Evolutionary conservation across 306 rosid species (phyloP).

Genomic region (Lagenaria siceraria): DNA sequence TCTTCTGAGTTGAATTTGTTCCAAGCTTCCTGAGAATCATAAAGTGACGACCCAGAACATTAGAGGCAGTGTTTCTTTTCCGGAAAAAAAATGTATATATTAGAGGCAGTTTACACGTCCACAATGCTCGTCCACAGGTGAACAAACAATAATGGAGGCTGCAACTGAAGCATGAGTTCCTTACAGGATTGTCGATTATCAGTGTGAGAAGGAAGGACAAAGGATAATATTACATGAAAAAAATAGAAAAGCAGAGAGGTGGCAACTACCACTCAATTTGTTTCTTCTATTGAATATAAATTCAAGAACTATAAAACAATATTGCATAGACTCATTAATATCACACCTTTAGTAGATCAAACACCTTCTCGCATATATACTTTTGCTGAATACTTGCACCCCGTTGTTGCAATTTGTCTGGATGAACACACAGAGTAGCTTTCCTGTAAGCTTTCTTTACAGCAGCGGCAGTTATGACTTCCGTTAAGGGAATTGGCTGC

Average conservation of each 20-base stretch:
- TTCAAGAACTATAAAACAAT: neutral
- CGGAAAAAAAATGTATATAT: too few relatives aligned
- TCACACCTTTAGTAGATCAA: slow-evolving; percentile 85
- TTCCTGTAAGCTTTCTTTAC: slow-evolving; percentile 92
- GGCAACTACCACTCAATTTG: neutral
- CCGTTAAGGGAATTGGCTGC: slow-evolving; percentile 87
- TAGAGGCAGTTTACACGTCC: neutral
- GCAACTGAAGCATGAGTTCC: neutral
- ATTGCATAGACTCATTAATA: neutral
- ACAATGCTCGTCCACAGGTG: neutral
- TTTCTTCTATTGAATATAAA: neutral
- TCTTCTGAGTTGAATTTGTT: slow-evolving; percentile 91
- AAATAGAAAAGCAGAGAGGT: neutral
- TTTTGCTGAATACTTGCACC: slow-evolving; percentile 87
- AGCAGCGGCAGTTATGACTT: slow-evolving; percentile 84
- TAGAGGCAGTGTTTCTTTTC: neutral
- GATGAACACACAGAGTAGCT: slow-evolving; percentile 94
- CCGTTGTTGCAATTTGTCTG: slow-evolving; percentile 90
- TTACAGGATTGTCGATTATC: neutral
- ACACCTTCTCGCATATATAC: slow-evolving; percentile 86
- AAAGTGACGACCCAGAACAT: neutral
- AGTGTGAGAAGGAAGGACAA: neutral
- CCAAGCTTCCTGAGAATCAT: slow-evolving; percentile 77
- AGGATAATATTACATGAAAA: neutral
- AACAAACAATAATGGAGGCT: neutral